Conservation (phyloP, 2,329 filamentous ascomycete genomes). For the Fusarium multiceps region DNA sequence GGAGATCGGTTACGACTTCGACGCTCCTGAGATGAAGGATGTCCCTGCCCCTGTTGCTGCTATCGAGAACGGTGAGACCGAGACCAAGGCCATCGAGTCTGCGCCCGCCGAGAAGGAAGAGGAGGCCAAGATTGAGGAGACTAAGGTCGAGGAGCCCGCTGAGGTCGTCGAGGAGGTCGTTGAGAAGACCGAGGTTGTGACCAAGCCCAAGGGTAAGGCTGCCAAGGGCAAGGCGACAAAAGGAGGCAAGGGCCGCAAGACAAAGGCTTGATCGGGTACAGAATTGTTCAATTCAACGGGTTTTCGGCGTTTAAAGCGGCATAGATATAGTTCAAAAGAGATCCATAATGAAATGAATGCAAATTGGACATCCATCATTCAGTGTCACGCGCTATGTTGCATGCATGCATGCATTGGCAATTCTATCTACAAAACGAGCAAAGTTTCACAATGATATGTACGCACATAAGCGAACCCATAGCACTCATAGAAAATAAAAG, state of each 20-base stretch:
- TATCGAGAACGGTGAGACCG: conserved; percentile 50
- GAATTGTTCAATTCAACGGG: conserved; percentile 33
- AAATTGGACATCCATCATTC: conserved; percentile 30
- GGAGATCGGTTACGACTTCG: conserved; percentile 85
- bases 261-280: conserved; percentile 51
- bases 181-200: conserved; percentile 42
- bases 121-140: conserved; percentile 41
- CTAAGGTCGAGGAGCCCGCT: conserved; percentile 39
- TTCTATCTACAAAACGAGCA: conserved; percentile 6
- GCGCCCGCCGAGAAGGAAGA: conserved; percentile 50
- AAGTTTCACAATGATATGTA: conserved; percentile 54
- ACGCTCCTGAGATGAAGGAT: conserved; percentile 76
- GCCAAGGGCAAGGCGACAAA: conserved; percentile 41
- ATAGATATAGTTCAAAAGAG: conserved; percentile 42
- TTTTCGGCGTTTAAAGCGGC: conserved; percentile 43
- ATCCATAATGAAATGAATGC: conserved; percentile 47
- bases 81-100: conserved; percentile 53
- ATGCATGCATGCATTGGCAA: background rate
- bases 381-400: background rate
- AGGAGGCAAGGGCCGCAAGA: conserved; percentile 50
- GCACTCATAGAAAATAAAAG: conserved; percentile 56
- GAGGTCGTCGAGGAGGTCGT: conserved; percentile 40
- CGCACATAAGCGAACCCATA: conserved; percentile 72
- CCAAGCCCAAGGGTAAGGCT: conserved; percentile 49
- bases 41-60: conserved; percentile 55